Evolutionary conservation across 176 grass and related monocot species (phyloP).

Genomic region (Melocanna baccifera): DNA sequence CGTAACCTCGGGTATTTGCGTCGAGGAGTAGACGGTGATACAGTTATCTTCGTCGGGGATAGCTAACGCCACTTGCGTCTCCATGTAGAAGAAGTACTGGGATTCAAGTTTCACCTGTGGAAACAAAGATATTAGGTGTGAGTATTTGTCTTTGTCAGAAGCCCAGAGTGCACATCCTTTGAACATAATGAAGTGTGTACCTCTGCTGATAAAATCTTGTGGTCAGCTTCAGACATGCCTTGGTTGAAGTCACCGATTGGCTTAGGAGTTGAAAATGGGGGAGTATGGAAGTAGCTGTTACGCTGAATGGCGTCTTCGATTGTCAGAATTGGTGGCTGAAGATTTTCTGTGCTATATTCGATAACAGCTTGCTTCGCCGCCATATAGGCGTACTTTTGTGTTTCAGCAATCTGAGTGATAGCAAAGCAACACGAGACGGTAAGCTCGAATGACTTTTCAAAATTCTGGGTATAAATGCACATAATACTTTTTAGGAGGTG

Average conservation of each 20-base stretch:
- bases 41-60: conserved; percentile 89
- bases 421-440: background rate
- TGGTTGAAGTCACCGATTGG: conserved; percentile 62
- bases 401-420: conserved; percentile 64
- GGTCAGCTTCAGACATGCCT: conserved; percentile 88
- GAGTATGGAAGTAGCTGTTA: conserved; percentile 52
- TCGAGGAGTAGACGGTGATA: conserved; percentile 55
- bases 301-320: conserved; percentile 66
- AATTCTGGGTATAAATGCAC: background rate
- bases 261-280: conserved; percentile 45
- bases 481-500: background rate
- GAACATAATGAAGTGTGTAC: conserved; percentile 14
- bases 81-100: conserved; percentile 88
- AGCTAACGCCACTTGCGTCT: conserved; percentile 59
- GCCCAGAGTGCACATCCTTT: background rate
- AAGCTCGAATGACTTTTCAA: background rate
- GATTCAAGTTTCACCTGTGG: conserved; percentile 73
- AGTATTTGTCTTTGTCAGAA: background rate
- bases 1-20: conserved; percentile 42
- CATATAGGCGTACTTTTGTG: conserved; percentile 79
- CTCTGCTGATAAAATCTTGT: conserved; percentile 73
- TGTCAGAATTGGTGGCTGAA: conserved; percentile 72
- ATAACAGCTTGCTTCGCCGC: conserved; percentile 66
- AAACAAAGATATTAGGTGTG: background rate
- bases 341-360: conserved; percentile 59